A percentile compares a stretch with the other conserved stretches of the same genome.
Conservation (phyloP, 495 filamentous ascomycete genomes). For the Chaetomium fimeti region DNA sequence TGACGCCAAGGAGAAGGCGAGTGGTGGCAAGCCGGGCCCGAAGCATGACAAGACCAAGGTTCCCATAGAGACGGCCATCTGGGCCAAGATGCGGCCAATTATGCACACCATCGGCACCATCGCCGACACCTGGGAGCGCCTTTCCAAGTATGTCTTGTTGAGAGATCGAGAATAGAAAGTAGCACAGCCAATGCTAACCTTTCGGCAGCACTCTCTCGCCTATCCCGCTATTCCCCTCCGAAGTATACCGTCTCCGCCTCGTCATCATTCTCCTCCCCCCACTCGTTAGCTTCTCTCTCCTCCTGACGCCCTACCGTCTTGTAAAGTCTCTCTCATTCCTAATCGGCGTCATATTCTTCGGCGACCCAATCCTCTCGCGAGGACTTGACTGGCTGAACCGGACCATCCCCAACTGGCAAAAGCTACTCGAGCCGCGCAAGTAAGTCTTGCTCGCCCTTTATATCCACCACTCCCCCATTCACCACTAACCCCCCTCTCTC, state of each 20-base stretch:
- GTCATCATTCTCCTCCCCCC: slow-evolving; percentile 56
- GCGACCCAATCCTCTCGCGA: slow-evolving; percentile 66
- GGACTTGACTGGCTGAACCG: slow-evolving; percentile 61
- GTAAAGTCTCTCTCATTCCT: slow-evolving; percentile 66
- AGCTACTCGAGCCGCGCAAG: slow-evolving; percentile 67
- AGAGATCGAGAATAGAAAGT: background rate
- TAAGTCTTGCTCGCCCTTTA: slow-evolving; percentile 37
- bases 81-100: slow-evolving; percentile 67
- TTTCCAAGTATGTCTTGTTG: slow-evolving; percentile 66
- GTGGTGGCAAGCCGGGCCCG: slow-evolving; percentile 45
- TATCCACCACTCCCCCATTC: slow-evolving; percentile 6
- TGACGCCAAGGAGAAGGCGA: slow-evolving; percentile 57
- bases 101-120: slow-evolving; percentile 76
- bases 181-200: background rate
- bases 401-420: slow-evolving; percentile 72
- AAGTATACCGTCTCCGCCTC: slow-evolving; percentile 61
- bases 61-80: slow-evolving; percentile 76
- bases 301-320: slow-evolving; percentile 70
- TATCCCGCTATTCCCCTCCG: slow-evolving; percentile 69
- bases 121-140: slow-evolving; percentile 74
- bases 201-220: slow-evolving; percentile 65
- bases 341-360: slow-evolving; percentile 74
- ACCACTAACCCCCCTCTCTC: slow-evolving; percentile 3
- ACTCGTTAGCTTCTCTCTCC: slow-evolving; percentile 56
- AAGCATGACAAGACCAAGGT: slow-evolving; percentile 80